Conservation (phyloP, 2,329 filamentous ascomycete genomes). For the Seiridium unicorne region DNA sequence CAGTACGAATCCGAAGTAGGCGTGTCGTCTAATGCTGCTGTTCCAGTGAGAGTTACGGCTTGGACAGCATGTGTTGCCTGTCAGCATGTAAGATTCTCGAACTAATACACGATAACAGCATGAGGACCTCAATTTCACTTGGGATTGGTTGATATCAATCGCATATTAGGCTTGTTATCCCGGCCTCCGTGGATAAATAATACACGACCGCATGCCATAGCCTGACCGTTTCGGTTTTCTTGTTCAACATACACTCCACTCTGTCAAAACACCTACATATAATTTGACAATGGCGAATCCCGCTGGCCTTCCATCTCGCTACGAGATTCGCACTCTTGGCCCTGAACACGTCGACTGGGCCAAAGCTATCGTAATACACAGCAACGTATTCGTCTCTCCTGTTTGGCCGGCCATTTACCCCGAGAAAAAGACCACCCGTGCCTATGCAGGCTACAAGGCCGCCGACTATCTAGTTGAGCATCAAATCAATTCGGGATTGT, state of each 20-base stretch:
- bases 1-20: too few relatives aligned
- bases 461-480: constrained; percentile 19
- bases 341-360: constrained; percentile 21
- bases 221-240: too few relatives aligned
- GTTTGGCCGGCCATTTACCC: constrained; percentile 20
- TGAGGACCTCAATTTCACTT: too few relatives aligned
- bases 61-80: too few relatives aligned
- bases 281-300: neutral
- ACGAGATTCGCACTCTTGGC: constrained; percentile 24
- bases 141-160: too few relatives aligned
- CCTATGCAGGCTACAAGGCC: constrained; percentile 13
- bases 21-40: too few relatives aligned
- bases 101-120: too few relatives aligned
- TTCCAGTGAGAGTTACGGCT: too few relatives aligned
- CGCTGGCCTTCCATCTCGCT: constrained; percentile 11
- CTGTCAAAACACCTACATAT: neutral
- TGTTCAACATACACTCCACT: neutral
- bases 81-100: too few relatives aligned
- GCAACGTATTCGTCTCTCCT: constrained; percentile 20
- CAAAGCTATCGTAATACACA: constrained; percentile 21
- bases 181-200: too few relatives aligned
- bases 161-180: too few relatives aligned
- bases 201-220: too few relatives aligned
- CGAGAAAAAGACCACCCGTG: constrained; percentile 8
- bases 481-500: constrained; percentile 12